Conservation (phyloP, 176 grass and related monocot genomes). For the Secale cereale region DNA sequence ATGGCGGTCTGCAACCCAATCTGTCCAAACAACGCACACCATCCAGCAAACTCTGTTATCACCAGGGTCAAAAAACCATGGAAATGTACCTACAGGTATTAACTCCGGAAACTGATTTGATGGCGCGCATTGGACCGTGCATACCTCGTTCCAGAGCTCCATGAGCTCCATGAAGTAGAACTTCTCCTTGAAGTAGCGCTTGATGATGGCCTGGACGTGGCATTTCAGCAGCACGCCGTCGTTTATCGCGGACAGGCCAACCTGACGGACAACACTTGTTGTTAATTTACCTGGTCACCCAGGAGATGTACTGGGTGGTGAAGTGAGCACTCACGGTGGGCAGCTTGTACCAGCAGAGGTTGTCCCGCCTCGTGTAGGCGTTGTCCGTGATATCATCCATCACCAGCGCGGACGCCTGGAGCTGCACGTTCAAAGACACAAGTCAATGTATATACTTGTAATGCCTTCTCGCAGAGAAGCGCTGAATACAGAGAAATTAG, state of each 20-base stretch:
- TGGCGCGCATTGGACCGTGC: not conserved
- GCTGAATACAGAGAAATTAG: too few relatives aligned
- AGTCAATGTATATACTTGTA: too few relatives aligned
- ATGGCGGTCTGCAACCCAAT: conserved; percentile 59
- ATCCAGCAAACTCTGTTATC: not conserved
- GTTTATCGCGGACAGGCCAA: conserved; percentile 61
- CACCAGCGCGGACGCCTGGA: conserved; percentile 64
- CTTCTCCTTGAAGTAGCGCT: conserved; percentile 62
- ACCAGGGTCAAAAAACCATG: not conserved
- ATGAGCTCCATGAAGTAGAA: conserved; percentile 49
- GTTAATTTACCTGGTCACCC: not conserved
- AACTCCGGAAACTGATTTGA: not conserved
- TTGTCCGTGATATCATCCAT: conserved; percentile 79
- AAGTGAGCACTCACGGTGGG: conserved; percentile 16
- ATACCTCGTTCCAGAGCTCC: conserved; percentile 61
- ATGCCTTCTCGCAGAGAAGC: too few relatives aligned
- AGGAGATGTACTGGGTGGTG: not conserved
- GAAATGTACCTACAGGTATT: not conserved
- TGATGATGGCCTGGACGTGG: conserved; percentile 57
- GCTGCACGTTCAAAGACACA: not conserved
- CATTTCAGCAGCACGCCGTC: conserved; percentile 62
- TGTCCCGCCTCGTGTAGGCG: conserved; percentile 54
- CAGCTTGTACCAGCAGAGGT: conserved; percentile 62
- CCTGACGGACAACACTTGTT: conserved; percentile 11
- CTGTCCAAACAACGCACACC: conserved; percentile 20